Evolutionary conservation across 2,329 filamentous ascomycete genomes (phyloP).

Genomic region (Colletotrichum agaves): DNA sequence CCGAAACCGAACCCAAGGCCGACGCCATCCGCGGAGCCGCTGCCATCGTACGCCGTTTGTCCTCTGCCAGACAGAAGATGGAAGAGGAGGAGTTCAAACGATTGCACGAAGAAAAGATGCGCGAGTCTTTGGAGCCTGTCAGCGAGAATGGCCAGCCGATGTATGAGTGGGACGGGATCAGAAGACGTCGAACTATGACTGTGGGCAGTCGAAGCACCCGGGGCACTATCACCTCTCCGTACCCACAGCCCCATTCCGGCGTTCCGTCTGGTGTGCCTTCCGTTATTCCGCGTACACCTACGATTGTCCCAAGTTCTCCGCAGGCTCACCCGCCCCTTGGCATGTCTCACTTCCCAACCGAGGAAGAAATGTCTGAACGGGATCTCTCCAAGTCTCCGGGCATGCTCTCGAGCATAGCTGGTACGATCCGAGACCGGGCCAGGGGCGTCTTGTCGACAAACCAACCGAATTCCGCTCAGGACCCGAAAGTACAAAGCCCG

Average conservation of each 20-base stretch:
- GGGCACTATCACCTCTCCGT: constrained; percentile 29
- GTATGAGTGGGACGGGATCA: constrained; percentile 92
- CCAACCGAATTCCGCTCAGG: constrained; percentile 52
- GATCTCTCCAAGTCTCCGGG: constrained; percentile 59
- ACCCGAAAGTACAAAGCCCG: constrained; percentile 60
- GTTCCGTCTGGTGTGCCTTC: constrained; percentile 40
- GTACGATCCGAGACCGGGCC: constrained; percentile 62
- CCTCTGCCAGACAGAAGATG: constrained; percentile 77
- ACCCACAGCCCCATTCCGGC: constrained; percentile 13
- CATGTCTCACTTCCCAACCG: constrained; percentile 84
- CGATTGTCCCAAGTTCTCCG: constrained; percentile 27
- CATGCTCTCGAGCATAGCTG: constrained; percentile 66
- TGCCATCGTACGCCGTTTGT: constrained; percentile 87
- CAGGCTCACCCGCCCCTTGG: constrained; percentile 78
- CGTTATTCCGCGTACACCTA: constrained; percentile 42
- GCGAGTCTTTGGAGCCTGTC: constrained; percentile 78
- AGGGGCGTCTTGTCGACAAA: constrained; percentile 53
- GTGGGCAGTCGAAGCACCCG: constrained; percentile 47
- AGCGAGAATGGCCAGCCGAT: constrained; percentile 75
- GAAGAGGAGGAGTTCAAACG: constrained; percentile 83
- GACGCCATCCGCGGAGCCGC: constrained; percentile 94
- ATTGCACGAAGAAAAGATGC: constrained; percentile 80
- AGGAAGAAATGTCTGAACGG: constrained; percentile 68
- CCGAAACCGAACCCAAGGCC: constrained; percentile 95
- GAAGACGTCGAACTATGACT: constrained; percentile 73